phyloP scores from a whole-genome alignment of 139 green algal genomes.

The Chlamydomonas schloesseri region DNA sequence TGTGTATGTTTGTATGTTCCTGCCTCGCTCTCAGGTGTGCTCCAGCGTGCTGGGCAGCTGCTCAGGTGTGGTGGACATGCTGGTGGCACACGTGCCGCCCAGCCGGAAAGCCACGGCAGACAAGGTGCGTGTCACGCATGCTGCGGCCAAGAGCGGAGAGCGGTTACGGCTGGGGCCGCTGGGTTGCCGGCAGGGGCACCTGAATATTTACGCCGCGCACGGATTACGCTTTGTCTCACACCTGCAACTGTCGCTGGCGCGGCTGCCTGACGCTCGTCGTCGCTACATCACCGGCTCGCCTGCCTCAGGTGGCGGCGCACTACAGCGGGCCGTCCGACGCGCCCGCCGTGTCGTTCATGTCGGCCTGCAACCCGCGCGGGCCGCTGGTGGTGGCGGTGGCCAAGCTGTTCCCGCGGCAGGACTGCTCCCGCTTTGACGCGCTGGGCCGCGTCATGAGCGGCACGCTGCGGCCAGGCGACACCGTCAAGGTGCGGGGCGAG shows the following conservation, averaged over 20 bases:
- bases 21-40: slow-evolving; percentile 47
- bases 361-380: slow-evolving; percentile 82
- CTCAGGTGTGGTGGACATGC: slow-evolving; percentile 92
- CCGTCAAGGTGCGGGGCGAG: slow-evolving; percentile 60
- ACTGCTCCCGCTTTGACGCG: slow-evolving; percentile 91
- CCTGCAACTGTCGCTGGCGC: too few relatives aligned
- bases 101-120: slow-evolving; percentile 69
- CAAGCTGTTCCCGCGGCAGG: slow-evolving; percentile 95
- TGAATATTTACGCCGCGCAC: too few relatives aligned
- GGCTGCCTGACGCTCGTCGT: too few relatives aligned
- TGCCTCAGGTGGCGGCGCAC: slow-evolving; percentile 81
- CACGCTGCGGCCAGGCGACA: slow-evolving; percentile 87
- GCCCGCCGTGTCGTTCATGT: slow-evolving; percentile 79
- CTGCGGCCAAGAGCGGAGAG: too few relatives aligned
- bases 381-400: slow-evolving; percentile 92
- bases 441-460: slow-evolving; percentile 94
- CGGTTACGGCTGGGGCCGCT: too few relatives aligned
- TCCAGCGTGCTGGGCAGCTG: slow-evolving; percentile 80
- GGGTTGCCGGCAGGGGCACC: too few relatives aligned
- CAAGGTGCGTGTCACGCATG: too few relatives aligned
- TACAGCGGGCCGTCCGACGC: slow-evolving; percentile 87
- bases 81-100: slow-evolving; percentile 89
- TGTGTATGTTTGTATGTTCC: too few relatives aligned
- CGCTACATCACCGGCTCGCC: too few relatives aligned
- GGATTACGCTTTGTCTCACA: too few relatives aligned